Evolutionary conservation across 768 basidiomycete species (phyloP), one percentile per base, ranked within the genome.

Genomic region (Xerocomellus chrysenteron): DNA sequence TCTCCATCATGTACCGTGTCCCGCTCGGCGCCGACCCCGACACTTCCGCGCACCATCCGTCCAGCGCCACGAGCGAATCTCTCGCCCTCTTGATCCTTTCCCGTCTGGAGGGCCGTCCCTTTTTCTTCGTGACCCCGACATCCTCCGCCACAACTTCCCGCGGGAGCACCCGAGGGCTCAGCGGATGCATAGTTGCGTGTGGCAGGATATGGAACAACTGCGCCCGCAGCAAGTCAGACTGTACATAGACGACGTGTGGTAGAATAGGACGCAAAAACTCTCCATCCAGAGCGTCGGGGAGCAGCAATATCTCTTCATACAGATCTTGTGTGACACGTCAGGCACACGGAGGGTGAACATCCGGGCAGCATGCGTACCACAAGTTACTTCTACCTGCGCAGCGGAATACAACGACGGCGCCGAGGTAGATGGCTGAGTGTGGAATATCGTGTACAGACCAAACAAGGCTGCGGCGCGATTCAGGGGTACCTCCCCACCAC

Each of bases 401-500:
- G 82, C 60, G 24, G 68, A 62, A 65, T 81, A 75, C 33, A 91
- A 68, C 10, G 76, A 61, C 21, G 86, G 85, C 4, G 77, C 73
- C 4, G 82, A 77, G 11, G 74, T 70, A 11, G 76, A 75, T 14
- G 89, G 86, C 70, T 92, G 92, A 11, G 87, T 85, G 54, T 73
- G 75, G 65, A 82, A 83, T 61, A 92, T 86, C 3, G 83, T 81
- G 66, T 92, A 91, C 46, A 88, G 66, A 5, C 79, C 85, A 65
- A 91, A 90, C 24, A 92, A 66, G 1, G 85, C 86, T 21, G 80
- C 80, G 7, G 78, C 77, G 57, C 84, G 79, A n/a, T 72, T 76
- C 42, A 88, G 73, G 5, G 82, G 82, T 9, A 80, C 68, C 63
- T 84, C 80, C 1, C 75, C 75, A 44, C 75, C 75, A 5, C 68